phyloP scores from a whole-genome alignment of 108 stramenopile species.

The Thalassiosira profunda region DNA sequence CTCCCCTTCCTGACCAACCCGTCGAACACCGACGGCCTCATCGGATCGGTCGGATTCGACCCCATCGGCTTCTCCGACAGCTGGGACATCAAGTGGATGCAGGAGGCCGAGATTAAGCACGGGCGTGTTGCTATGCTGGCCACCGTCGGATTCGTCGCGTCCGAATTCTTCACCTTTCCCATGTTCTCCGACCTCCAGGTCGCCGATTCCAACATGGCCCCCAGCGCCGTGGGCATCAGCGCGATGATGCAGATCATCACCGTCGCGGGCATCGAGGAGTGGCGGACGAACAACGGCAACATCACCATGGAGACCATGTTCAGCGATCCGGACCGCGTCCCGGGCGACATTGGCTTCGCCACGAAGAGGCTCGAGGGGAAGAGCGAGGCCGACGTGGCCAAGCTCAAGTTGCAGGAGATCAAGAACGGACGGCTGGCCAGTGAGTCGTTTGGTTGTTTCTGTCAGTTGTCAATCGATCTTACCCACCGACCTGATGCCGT shows the following conservation, averaged over 20 bases:
- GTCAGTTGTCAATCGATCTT: not conserved
- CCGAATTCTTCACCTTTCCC: slow-evolving; percentile 84
- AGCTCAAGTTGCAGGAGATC: slow-evolving; percentile 81
- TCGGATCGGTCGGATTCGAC: slow-evolving; percentile 94
- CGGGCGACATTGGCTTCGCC: slow-evolving; percentile 88
- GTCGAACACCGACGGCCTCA: slow-evolving; percentile 69
- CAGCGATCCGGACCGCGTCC: slow-evolving; percentile 66
- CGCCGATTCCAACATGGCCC: slow-evolving; percentile 88
- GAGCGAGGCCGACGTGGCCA: slow-evolving; percentile 65
- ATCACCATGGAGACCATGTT: slow-evolving; percentile 94
- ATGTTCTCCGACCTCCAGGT: slow-evolving; percentile 72
- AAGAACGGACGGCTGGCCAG: slow-evolving; percentile 93
- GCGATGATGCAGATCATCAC: slow-evolving; percentile 92
- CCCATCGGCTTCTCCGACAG: slow-evolving; percentile 91
- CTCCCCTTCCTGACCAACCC: slow-evolving; percentile 83
- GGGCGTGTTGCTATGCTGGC: slow-evolving; percentile 96
- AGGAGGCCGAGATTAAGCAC: slow-evolving; percentile 98
- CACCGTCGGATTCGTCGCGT: slow-evolving; percentile 76
- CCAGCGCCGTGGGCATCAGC: slow-evolving; percentile 66
- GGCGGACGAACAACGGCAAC: slow-evolving; percentile 90
- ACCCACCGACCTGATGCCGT: not conserved
- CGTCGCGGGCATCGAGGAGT: slow-evolving; percentile 80
- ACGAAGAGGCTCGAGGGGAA: slow-evolving; percentile 71
- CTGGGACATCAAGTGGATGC: slow-evolving; percentile 97
- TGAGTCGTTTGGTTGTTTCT: slow-evolving; percentile 45